Evolutionary conservation across 352 stramenopile species (phyloP).

Genomic region (Pythium folliculosum): DNA sequence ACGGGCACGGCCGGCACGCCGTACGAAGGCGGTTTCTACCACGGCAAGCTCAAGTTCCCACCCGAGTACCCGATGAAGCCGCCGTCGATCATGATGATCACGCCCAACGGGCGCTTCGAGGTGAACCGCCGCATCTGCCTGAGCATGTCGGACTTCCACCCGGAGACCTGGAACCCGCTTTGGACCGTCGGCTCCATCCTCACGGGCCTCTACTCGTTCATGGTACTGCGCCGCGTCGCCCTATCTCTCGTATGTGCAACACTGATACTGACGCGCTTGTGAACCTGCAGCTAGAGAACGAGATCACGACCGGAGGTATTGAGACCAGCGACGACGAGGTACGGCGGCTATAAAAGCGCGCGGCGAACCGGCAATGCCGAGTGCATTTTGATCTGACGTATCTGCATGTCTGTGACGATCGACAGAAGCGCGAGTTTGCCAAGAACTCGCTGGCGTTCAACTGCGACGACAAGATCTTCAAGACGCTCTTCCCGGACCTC

Average conservation of each 20-base stretch:
- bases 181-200: slow-evolving; percentile 95
- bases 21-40: slow-evolving; percentile 90
- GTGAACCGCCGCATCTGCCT: slow-evolving; percentile 92
- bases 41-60: slow-evolving; percentile 92
- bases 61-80: slow-evolving; percentile 95
- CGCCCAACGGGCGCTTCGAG: slow-evolving; percentile 93
- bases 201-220: slow-evolving; percentile 95
- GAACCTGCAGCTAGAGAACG: slow-evolving; percentile 48
- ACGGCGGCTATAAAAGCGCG: background rate
- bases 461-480: slow-evolving; percentile 82
- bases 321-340: slow-evolving; percentile 74
- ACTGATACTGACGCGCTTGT: background rate
- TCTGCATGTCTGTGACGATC: no score
- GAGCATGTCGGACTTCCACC: slow-evolving; percentile 95
- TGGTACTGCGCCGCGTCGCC: slow-evolving; percentile 36
- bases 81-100: slow-evolving; percentile 93
- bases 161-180: slow-evolving; percentile 95
- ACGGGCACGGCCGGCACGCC: slow-evolving; percentile 52
- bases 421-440: slow-evolving; percentile 74
- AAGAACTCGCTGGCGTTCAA: slow-evolving; percentile 73
- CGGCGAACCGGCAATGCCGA: no score
- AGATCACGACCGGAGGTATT: slow-evolving; percentile 88
- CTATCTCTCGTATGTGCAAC: background rate
- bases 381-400: no score
- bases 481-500: slow-evolving; percentile 83